Evolutionary conservation across 75 land plant genomes (phyloP), one percentile per base, ranked within the genome.

Genomic region (Pinus albicaulis): DNA sequence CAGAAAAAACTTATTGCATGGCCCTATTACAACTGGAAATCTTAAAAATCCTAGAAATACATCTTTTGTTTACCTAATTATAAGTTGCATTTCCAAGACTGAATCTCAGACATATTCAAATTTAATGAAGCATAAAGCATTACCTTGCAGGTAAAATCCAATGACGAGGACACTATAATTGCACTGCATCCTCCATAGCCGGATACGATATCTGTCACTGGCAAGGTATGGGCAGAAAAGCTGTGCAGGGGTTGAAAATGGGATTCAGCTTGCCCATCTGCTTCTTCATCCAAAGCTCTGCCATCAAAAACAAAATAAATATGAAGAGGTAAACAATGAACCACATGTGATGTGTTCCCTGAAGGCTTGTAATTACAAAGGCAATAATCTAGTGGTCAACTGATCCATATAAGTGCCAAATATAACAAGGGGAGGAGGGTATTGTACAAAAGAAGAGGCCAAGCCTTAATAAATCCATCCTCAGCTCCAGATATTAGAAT

Each of bases 401-500:
- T 25, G 15, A 11, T 24, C 63, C 14, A 55, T 74, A 14, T 68
- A 66, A 0, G 36, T 52, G 59, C 60, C 52, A 12, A 41, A 8
- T 34, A 57, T 25, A 84, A 93, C 96, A 77, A 81, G 34, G 88
- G 60, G n/a, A n/a, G 23, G 56, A 11, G 57, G 57, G 62, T 22
- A 17, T 74, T 79, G 16, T 80, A 64, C 41, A 81, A 78, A 71
- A 86, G 74, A 44, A 91, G 84, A 68, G 91, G 91, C 74, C 81
- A 84, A 28, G 86, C 80, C 71, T 73, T 79, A 34, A 91, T 75
- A 58, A 77, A 66, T 5, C 93, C 93, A 77, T 91, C 93, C 58
- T 91, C 93, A 4, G 86, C 83, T 34, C 89, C 91, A 55, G 88
- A 83, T 8, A 91, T 78, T 24, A 91, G 79, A 61, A 91, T 77